Evolutionary conservation across 805 yeast species (phyloP).

Genomic region (Metschnikowia henanensis): DNA sequence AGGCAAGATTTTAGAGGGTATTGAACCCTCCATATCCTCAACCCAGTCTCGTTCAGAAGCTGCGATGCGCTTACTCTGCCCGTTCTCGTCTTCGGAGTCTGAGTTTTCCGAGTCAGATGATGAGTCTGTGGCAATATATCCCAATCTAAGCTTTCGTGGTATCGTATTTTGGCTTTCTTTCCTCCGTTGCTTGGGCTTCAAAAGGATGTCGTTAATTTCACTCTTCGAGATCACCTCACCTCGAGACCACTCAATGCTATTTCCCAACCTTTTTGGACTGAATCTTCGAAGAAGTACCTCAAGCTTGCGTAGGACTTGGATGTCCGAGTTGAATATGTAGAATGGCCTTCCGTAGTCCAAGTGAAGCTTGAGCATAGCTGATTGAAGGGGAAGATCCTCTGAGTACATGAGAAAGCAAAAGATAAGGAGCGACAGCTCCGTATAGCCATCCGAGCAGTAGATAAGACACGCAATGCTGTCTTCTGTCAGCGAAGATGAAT

Average conservation of each 20-base stretch:
- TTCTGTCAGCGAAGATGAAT: conserved; percentile 31
- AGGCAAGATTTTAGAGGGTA: conserved; percentile 83
- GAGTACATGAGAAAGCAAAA: conserved; percentile 72
- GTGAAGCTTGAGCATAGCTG: conserved; percentile 68
- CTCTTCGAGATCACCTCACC: conserved; percentile 28
- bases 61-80: not conserved
- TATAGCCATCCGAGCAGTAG: conserved; percentile 88
- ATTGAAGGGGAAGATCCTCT: conserved; percentile 56
- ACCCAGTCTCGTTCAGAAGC: conserved; percentile 31
- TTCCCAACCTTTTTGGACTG: conserved; percentile 47
- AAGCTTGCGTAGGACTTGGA: conserved; percentile 59
- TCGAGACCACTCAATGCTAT: conserved; percentile 27
- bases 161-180: conserved; percentile 3
- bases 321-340: conserved; percentile 79
- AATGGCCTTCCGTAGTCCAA: conserved; percentile 69
- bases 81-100: conserved; percentile 1
- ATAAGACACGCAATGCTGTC: conserved; percentile 49
- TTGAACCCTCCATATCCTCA: conserved; percentile 54
- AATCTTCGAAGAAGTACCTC: conserved; percentile 59
- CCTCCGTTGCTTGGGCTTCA: conserved; percentile 17
- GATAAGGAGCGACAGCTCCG: conserved; percentile 80
- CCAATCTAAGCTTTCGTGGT: conserved; percentile 22
- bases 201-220: conserved; percentile 37
- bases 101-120: conserved; percentile 20
- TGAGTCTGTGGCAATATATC: conserved; percentile 29